Evolutionary conservation across 345 rosid genomes (phyloP).

Genomic region (Populus euphratica): DNA sequence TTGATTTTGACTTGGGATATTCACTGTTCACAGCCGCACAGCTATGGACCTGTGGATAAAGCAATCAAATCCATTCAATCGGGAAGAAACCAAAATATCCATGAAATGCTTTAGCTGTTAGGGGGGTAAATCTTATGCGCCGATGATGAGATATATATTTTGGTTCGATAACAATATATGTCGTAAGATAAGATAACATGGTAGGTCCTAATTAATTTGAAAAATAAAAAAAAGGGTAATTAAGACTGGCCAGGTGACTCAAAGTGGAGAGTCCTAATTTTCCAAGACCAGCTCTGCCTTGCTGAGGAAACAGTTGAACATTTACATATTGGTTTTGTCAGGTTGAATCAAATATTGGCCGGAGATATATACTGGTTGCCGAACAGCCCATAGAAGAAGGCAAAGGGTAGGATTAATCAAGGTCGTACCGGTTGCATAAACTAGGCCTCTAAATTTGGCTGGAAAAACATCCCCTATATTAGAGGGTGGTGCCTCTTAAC

Average conservation of each 20-base stretch:
- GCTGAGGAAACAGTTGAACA: slow-evolving; percentile 13
- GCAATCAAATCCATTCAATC: background rate
- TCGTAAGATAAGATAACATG: too few species aligned
- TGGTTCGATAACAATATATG: background rate
- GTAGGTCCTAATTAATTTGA: too few species aligned
- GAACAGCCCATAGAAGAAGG: background rate
- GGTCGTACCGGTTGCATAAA: background rate
- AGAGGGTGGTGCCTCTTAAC: slow-evolving; percentile 11
- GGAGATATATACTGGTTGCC: background rate
- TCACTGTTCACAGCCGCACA: background rate
- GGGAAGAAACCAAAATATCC: background rate
- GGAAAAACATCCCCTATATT: slow-evolving; percentile 29
- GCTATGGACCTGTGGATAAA: background rate
- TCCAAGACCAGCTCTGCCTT: slow-evolving; percentile 12
- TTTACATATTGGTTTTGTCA: background rate
- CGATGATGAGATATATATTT: background rate
- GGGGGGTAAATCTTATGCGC: background rate
- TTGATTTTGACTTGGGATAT: background rate
- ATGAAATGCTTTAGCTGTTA: background rate
- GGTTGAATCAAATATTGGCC: background rate
- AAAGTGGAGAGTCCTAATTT: background rate
- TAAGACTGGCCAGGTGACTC: background rate
- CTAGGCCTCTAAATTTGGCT: background rate
- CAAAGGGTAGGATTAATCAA: slow-evolving; percentile 1
- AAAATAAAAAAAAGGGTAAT: background rate